Percentiles rank a stretch among this genome's conserved stretches.
These are phyloP conservation scores for Adansonia gregorii DNA, from an alignment of 441 rosid genomes.

Conservation along the genomic window DNA sequence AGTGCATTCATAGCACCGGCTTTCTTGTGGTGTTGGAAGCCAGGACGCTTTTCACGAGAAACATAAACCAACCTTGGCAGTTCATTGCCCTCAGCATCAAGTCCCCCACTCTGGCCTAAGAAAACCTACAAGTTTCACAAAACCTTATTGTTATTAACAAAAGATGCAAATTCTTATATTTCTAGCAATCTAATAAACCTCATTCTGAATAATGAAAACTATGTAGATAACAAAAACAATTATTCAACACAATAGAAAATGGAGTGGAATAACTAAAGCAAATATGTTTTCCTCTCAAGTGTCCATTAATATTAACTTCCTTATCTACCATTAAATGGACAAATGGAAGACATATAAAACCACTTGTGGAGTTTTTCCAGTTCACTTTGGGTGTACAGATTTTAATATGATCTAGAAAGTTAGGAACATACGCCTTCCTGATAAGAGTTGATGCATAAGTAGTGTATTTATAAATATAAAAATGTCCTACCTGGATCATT, in stretches of 20 bases:
- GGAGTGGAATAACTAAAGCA: slow-evolving; percentile 12
- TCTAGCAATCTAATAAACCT: slow-evolving; percentile 17
- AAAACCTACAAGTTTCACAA: slow-evolving; percentile 50
- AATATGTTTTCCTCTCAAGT: neutral
- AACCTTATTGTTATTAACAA: slow-evolving; percentile 6
- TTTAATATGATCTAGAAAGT: neutral
- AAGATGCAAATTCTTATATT: neutral
- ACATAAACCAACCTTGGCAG: slow-evolving; percentile 94
- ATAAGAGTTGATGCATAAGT: neutral
- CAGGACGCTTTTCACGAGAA: slow-evolving; percentile 98
- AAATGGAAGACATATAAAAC: neutral
- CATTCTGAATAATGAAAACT: slow-evolving; percentile 16
- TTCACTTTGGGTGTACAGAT: neutral
- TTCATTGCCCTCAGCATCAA: slow-evolving; percentile 98
- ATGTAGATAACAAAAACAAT: neutral
- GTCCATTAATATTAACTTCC: neutral
- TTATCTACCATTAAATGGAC: neutral
- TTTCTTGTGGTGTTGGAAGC: slow-evolving; percentile 97
- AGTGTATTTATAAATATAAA: slow-evolving; percentile 10
- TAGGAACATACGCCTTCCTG: slow-evolving; percentile 1
- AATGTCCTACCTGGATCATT: slow-evolving; percentile 84
- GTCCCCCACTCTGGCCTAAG: slow-evolving; percentile 96
- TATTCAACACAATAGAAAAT: neutral
- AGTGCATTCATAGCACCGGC: slow-evolving; percentile 99
- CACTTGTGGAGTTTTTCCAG: neutral